phyloP scores from a whole-genome alignment of 495 filamentous ascomycete genomes.

The Tuber brumale region DNA sequence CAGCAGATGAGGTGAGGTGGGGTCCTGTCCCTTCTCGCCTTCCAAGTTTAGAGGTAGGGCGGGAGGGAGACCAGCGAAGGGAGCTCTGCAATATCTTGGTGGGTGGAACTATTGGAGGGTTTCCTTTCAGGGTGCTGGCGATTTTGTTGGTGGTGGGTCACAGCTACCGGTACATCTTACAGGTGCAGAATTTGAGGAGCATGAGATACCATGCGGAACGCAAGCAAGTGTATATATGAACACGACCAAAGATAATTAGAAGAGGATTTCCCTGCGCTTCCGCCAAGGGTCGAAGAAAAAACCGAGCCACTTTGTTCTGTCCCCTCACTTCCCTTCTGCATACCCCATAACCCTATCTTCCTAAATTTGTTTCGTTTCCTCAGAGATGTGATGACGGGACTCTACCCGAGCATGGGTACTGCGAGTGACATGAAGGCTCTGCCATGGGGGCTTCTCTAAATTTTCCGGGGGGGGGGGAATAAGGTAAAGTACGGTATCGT shows the following conservation, averaged over 20 bases:
- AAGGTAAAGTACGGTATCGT: too few species aligned
- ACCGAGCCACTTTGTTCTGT: background rate
- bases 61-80: background rate
- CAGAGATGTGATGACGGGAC: background rate
- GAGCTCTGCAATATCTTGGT: background rate
- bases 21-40: background rate
- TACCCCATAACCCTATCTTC: background rate
- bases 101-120: background rate
- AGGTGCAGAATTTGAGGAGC: background rate
- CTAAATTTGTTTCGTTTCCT: background rate
- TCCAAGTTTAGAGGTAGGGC: background rate
- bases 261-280: background rate
- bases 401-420: background rate
- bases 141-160: background rate
- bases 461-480: too few species aligned
- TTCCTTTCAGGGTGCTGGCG: background rate
- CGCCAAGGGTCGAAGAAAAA: background rate
- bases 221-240: background rate
- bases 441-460: background rate
- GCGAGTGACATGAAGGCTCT: background rate
- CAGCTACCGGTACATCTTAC: background rate
- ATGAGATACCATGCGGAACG: background rate
- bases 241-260: background rate
- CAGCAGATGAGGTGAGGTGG: background rate
- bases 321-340: background rate